Evolutionary conservation across 2,329 filamentous ascomycete species (phyloP).

Genomic region (Epichloe uncinata): DNA sequence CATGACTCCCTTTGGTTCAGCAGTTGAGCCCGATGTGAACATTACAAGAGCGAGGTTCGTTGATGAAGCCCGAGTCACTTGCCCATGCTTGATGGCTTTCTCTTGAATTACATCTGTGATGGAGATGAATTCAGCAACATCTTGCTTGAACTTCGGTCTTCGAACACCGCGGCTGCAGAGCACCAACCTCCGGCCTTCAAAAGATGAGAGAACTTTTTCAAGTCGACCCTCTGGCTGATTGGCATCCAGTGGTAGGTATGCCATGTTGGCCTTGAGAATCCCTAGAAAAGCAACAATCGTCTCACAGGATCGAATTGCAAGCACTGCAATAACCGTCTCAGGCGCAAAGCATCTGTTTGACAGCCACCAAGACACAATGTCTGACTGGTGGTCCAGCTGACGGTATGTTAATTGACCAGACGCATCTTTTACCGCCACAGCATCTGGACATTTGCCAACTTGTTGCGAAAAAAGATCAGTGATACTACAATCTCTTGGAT

Average conservation of each 20-base stretch:
- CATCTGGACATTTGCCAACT: neutral
- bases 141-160: neutral
- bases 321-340: neutral
- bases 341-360: neutral
- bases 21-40: conserved; percentile 1
- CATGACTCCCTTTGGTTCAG: conserved; percentile 1
- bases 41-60: conserved; percentile 2
- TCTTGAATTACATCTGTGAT: neutral
- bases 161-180: neutral
- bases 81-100: neutral
- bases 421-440: neutral
- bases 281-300: conserved; percentile 9
- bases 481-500: conserved; percentile 1
- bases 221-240: conserved; percentile 9
- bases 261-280: conserved; percentile 14
- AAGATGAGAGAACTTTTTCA: conserved; percentile 9
- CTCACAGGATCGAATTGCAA: neutral
- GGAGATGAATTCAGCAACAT: neutral
- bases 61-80: neutral
- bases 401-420: neutral
- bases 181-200: neutral
- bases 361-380: neutral
- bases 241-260: conserved; percentile 14
- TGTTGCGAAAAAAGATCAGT: neutral
- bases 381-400: neutral